A percentile compares a stretch with the other conserved stretches of the same genome.
These are phyloP conservation scores for Pythium angustatum DNA, from an alignment of 352 stramenopile species.

Conservation along the genomic window DNA sequence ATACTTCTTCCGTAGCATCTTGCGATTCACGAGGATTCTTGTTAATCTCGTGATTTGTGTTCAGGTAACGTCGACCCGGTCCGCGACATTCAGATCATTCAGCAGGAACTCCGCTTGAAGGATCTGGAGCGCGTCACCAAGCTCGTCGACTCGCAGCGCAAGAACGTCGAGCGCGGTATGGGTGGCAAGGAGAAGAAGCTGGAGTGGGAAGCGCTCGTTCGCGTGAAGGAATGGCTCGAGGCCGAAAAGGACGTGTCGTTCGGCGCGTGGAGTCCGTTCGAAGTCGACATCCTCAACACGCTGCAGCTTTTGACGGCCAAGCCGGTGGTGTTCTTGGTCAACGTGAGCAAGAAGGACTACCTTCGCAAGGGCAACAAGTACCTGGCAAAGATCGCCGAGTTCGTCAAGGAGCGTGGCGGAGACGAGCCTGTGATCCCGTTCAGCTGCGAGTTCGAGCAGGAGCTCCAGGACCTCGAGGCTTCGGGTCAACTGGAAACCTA, in stretches of 20 bases:
- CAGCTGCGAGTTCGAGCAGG: slow-evolving; percentile 98
- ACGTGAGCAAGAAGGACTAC: slow-evolving; percentile 99
- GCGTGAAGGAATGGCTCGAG: slow-evolving; percentile 82
- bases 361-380: slow-evolving; percentile 98
- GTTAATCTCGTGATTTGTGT: neutral
- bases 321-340: slow-evolving; percentile 98
- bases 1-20: neutral
- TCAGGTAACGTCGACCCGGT: slow-evolving; percentile 96
- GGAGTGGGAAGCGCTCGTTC: slow-evolving; percentile 88
- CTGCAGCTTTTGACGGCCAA: slow-evolving; percentile 94
- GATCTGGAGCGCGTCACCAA: slow-evolving; percentile 93
- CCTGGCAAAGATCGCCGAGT: slow-evolving; percentile 97
- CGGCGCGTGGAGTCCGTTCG: slow-evolving; percentile 84
- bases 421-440: slow-evolving; percentile 96
- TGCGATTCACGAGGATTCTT: no score
- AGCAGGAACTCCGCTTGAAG: slow-evolving; percentile 98
- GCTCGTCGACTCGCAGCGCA: slow-evolving; percentile 71
- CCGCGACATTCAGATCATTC: slow-evolving; percentile 99
- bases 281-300: slow-evolving; percentile 92
- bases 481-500: slow-evolving; percentile 59
- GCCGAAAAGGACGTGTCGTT: slow-evolving; percentile 91
- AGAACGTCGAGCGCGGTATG: slow-evolving; percentile 87
- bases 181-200: slow-evolving; percentile 96
- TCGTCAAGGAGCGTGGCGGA: slow-evolving; percentile 95
- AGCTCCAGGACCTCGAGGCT: slow-evolving; percentile 84